Evolutionary conservation across 176 grass and related monocot species (phyloP), one percentile per base, ranked within the genome.

Genomic region (Carex littledalei): DNA sequence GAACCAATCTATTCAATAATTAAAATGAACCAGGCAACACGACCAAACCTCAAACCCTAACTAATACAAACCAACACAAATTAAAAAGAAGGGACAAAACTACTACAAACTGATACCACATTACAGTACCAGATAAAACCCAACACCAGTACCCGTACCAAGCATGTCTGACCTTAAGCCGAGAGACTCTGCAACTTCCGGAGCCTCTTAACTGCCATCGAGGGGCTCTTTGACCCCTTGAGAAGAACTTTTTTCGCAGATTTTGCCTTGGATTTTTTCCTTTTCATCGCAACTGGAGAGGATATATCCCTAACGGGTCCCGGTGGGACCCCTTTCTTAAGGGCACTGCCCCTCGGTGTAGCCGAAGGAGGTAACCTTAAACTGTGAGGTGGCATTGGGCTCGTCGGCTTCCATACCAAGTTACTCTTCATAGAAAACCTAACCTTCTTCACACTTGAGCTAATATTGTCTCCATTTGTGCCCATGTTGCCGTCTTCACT

Each of bases 351-450:
- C 81, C 93, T 99, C 56, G 96, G 96, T 79, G 91, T 94, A 71
- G 86, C 85, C 66, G 93, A 95, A 85, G 93, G 96, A 47, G 96
- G 96, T 37, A 95, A 37, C 78, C 96, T 95, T 91, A 99, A 85
- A 80, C 88, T 86, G 52, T 94, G 89, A 14, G 93, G 93, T 43
- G 96, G 96, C 81, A 99, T 85, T 77, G 96, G 93, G 86, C 45
- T 95, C 26, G 87, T 76, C 45, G 96, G 96, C 63, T 95, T 99
- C 96, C 96, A 99, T 41, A 95, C 90, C 80, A 99, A 67, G 79
- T 99, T 99, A 75, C 85, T 95, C 87, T 92, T 99, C 93, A 99
- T 91, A 0, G 96, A 95, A 88, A 99, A 99, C 66, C 88, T 94
- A 64, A 99, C 93, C 74, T 86, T 95, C 88, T 94, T 99, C 85